A percentile compares a stretch with the other conserved stretches of the same genome.
These are phyloP conservation scores for Coemansia sp. DNA, from an alignment of 371 early-diverging fungal species.

Conservation along the genomic window DNA sequence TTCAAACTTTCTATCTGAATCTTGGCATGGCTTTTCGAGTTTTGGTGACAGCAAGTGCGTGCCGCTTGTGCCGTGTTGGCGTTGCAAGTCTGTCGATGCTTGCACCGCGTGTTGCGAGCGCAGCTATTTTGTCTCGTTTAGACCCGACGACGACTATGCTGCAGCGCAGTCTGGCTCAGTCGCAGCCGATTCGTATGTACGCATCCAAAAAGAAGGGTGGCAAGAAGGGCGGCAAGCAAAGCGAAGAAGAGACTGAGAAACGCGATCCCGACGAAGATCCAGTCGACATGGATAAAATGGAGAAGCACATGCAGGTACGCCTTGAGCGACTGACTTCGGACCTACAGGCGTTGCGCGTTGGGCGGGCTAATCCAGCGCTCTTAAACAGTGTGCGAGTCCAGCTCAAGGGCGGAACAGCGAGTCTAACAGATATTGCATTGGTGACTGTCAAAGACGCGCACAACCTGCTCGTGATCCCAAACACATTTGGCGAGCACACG, in stretches of 20 bases:
- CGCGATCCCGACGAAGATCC: slow-evolving; percentile 31
- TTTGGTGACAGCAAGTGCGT: not conserved
- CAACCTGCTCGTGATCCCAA: slow-evolving; percentile 76
- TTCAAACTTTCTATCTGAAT: not conserved
- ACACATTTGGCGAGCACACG: slow-evolving; percentile 70
- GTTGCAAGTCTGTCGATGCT: not conserved
- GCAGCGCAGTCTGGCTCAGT: slow-evolving; percentile 3
- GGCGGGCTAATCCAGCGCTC: slow-evolving; percentile 77
- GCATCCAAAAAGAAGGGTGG: slow-evolving; percentile 44
- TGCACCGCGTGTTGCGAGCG: not conserved
- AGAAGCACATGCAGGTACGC: slow-evolving; percentile 54
- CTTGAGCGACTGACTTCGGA: slow-evolving; percentile 63
- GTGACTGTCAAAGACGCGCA: slow-evolving; percentile 86
- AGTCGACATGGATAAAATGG: slow-evolving; percentile 46
- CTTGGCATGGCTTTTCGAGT: not conserved
- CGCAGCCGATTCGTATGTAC: slow-evolving; percentile 24
- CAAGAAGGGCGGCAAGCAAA: slow-evolving; percentile 26
- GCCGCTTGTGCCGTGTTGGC: not conserved
- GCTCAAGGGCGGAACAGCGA: slow-evolving; percentile 59
- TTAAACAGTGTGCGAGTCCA: slow-evolving; percentile 73
- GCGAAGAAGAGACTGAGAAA: slow-evolving; percentile 46
- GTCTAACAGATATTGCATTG: slow-evolving; percentile 73
- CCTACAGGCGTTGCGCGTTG: slow-evolving; percentile 66
- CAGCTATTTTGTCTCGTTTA: not conserved
- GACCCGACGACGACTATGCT: not conserved